Base-by-base conservation (phyloP, 2,329 filamentous ascomycete genomes). In the Beauveria sp. region DNA sequence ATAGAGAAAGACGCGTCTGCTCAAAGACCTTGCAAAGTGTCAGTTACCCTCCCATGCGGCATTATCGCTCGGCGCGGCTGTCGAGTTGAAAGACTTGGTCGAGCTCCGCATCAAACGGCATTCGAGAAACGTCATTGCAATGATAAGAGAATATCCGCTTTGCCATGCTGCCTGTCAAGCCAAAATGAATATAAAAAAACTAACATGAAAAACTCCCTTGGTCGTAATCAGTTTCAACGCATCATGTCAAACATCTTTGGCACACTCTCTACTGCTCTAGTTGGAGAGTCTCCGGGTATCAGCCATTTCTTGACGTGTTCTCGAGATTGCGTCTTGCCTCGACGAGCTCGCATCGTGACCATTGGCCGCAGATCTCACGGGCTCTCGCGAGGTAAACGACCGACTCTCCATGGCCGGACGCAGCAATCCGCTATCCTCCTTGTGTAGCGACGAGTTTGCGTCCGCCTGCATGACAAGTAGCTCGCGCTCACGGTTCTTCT, bases 401-500 rank as follows among this genome's bases (percentile, higher is more conserved):
- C 90, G 81, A 55, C 80, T 76, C 66, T 89, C 77, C 22, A 78
- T 65, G 28, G 77, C 66, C 71, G 76, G 71, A 69, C 77, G 70
- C 28, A 75, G 63, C 37, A 77, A 66, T 12, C 70, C 71, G 34
- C 74, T 71, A 57, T 74, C 70, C 59, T 75, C 70, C 64, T 75
- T 73, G 50, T 72, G 73, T 61, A 73, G 75, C 26, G 76, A 73
- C 10, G 75, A 76, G 64, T 79, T 80, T 52, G 76, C 78, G 53
- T 81, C 79, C 37, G 75, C 74, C 56, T 80, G 77, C 56, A 80
- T 80, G 65, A 72, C 81, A 66, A 81, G 75, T 72, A 81, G 75
- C 72, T 84, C 84, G 62, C 80, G 79, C 71, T 87, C 84, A 55
- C 84, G 77, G 68, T 88, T 88, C 75, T 91, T 89, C 72, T 94